Evolutionary conservation across 2,329 filamentous ascomycete species (phyloP).

Genomic region (Thielaviopsis ethacetica): DNA sequence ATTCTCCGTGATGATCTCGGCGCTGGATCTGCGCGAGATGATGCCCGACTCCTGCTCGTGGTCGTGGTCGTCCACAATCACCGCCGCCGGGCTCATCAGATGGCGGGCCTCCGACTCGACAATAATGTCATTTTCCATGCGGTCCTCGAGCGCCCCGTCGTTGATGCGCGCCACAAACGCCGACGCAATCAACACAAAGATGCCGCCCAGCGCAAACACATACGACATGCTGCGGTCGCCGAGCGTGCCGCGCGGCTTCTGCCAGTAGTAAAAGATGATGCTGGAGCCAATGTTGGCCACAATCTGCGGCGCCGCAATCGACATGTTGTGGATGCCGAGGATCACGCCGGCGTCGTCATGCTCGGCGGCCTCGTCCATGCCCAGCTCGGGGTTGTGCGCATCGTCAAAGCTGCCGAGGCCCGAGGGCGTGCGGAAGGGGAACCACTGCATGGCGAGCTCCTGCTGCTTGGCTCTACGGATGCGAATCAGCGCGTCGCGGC

Average conservation of each 20-base stretch:
- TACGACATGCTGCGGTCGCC: slow-evolving; percentile 79
- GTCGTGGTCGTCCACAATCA: not conserved
- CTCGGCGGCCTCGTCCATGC: slow-evolving; percentile 37
- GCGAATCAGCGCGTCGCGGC: slow-evolving; percentile 48
- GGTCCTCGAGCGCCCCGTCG: slow-evolving; percentile 8
- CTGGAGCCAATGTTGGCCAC: slow-evolving; percentile 74
- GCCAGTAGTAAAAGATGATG: slow-evolving; percentile 66
- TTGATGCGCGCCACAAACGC: slow-evolving; percentile 52
- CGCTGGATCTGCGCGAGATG: not conserved
- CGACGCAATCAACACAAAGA: slow-evolving; percentile 61
- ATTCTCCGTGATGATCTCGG: not conserved
- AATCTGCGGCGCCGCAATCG: slow-evolving; percentile 81
- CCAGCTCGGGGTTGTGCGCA: slow-evolving; percentile 15
- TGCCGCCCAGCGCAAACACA: slow-evolving; percentile 69
- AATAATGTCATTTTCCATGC: not conserved
- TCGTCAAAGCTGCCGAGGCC: slow-evolving; percentile 10
- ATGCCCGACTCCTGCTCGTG: not conserved
- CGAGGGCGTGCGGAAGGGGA: slow-evolving; percentile 9
- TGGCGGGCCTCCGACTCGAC: not conserved
- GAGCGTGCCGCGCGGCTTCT: slow-evolving; percentile 71
- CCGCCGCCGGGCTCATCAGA: not conserved
- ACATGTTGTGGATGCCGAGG: slow-evolving; percentile 89
- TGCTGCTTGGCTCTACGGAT: slow-evolving; percentile 19
- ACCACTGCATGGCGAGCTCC: slow-evolving; percentile 10
- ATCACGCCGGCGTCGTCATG: slow-evolving; percentile 76